Conservation (phyloP, 176 grass and related monocot species). For the Oryza nivara region DNA sequence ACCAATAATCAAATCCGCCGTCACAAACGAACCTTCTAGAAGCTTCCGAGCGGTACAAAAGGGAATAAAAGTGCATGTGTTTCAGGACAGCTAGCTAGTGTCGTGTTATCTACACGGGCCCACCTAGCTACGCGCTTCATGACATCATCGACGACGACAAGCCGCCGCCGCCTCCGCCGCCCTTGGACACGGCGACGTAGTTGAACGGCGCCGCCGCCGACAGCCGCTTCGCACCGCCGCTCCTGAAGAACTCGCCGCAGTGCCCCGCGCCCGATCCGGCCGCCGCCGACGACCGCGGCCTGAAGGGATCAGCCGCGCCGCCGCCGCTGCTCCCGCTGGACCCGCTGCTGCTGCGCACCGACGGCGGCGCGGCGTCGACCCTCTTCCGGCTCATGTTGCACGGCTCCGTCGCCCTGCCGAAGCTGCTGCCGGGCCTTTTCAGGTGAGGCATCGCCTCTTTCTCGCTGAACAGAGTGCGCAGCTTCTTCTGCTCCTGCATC, state of each 20-base stretch:
- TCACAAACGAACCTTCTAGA: not conserved
- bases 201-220: not conserved
- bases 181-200: constrained; percentile 6
- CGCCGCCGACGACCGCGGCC: constrained; percentile 49
- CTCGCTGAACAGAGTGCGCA: constrained; percentile 53
- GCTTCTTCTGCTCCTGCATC: constrained; percentile 73
- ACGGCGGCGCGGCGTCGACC: constrained; percentile 41
- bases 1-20: not conserved
- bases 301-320: not conserved
- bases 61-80: not conserved
- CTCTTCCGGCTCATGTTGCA: constrained; percentile 46
- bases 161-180: not conserved
- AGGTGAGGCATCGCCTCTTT: constrained; percentile 71
- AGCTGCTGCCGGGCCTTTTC: constrained; percentile 49
- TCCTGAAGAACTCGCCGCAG: not conserved
- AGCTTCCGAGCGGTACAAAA: not conserved
- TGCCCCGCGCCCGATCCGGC: constrained; percentile 2
- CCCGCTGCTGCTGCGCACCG: constrained; percentile 45
- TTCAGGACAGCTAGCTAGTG: not conserved
- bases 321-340: not conserved
- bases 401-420: constrained; percentile 46
- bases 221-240: constrained; percentile 18
- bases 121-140: constrained; percentile 5
- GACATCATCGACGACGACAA: constrained; percentile 43
- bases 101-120: not conserved